Conservation (phyloP, 2,329 filamentous ascomycete genomes). For the Pseudopyrenochaeta lycopersici region DNA sequence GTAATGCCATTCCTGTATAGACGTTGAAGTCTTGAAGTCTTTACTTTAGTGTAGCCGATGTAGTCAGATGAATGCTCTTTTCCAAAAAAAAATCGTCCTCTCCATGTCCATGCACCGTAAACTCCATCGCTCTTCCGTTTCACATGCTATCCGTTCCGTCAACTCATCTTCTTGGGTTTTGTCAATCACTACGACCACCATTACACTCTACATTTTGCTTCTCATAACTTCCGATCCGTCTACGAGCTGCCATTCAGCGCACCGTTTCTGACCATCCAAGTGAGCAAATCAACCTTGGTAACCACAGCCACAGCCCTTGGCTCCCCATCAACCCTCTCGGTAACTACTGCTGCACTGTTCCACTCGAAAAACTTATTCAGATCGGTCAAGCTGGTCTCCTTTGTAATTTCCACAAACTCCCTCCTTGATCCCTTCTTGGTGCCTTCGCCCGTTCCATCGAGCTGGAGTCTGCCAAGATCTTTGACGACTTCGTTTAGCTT, state of each 20-base stretch:
- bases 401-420: constrained; percentile 92
- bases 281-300: constrained; percentile 94
- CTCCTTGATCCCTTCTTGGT: constrained; percentile 47
- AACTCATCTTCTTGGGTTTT: no score
- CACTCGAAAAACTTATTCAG: constrained; percentile 96
- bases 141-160: background rate
- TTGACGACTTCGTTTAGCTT: constrained; percentile 88
- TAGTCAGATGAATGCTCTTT: constrained; percentile 5
- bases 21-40: constrained; percentile 12
- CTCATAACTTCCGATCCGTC: background rate
- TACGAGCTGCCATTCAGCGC: constrained; percentile 9
- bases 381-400: constrained; percentile 83
- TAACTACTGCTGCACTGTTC: constrained; percentile 96
- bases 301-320: constrained; percentile 87
- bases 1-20: background rate
- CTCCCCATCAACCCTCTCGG: constrained; percentile 70
- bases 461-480: constrained; percentile 63
- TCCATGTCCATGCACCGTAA: background rate
- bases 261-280: constrained; percentile 76
- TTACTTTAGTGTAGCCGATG: background rate
- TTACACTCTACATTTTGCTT: no score
- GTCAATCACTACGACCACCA: no score
- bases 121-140: background rate
- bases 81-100: background rate
- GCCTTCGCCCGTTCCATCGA: constrained; percentile 29